These are phyloP conservation scores for Dryas drummondii DNA, from an alignment of 306 rosid species.

Conservation along the genomic window DNA sequence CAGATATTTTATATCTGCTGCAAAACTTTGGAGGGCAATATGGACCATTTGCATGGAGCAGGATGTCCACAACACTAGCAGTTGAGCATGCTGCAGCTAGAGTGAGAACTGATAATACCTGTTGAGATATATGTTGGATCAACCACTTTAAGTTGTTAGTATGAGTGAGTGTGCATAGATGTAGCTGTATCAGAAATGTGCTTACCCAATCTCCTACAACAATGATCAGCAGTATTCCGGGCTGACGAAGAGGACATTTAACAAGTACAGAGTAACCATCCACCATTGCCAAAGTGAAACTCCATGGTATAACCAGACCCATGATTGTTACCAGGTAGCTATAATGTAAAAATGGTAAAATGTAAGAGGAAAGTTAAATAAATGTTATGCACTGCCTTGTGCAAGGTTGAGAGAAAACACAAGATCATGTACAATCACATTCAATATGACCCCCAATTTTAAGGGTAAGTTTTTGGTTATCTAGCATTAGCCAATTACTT, in stretches of 20 bases:
- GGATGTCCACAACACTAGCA: slow-evolving; percentile 66
- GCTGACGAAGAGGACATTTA: slow-evolving; percentile 71
- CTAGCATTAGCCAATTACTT: too few species aligned
- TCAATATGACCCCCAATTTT: too few species aligned
- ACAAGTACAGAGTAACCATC: slow-evolving; percentile 77
- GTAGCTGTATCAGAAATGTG: slow-evolving; percentile 7
- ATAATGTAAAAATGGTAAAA: slow-evolving; percentile 20
- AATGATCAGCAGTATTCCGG: slow-evolving; percentile 60
- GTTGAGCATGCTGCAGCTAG: slow-evolving; percentile 81
- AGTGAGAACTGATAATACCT: slow-evolving; percentile 70
- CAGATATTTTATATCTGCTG: slow-evolving; percentile 61
- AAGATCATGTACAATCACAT: background rate
- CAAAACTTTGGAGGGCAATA: slow-evolving; percentile 58
- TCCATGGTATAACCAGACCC: slow-evolving; percentile 94
- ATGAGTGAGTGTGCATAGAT: slow-evolving; percentile 1
- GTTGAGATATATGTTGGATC: slow-evolving; percentile 20
- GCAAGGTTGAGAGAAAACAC: slow-evolving; percentile 16
- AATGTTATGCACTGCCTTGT: background rate
- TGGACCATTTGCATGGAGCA: slow-evolving; percentile 44
- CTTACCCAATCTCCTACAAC: slow-evolving; percentile 74
- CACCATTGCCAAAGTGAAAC: slow-evolving; percentile 80
- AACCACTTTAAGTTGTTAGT: background rate
- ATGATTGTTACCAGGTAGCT: slow-evolving; percentile 83
- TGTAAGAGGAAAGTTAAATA: background rate
- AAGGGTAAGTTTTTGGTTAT: too few species aligned